Evolutionary conservation across 2,329 filamentous ascomycete species (phyloP), one percentile per base, ranked within the genome.

Genomic region (Dactylellina sp.): DNA sequence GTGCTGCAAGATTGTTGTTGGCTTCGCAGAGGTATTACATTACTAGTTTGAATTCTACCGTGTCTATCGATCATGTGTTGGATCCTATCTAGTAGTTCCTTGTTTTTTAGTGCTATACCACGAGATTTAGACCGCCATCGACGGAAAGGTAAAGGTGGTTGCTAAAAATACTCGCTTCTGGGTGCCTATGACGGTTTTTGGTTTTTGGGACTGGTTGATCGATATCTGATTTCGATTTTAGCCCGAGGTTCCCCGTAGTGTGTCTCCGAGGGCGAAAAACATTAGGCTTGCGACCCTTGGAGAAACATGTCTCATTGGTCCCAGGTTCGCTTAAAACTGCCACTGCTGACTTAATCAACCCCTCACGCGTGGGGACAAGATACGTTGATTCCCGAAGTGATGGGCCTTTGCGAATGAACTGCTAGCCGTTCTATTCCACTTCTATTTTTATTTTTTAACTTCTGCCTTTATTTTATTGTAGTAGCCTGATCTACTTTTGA

Each of bases 101-200:
- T 57, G 53, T 57, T 57, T 44, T 42, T 28, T 16, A 44, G 32
- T 25, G 5, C 6, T 57, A 16, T 14, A 32, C 18, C 52, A 56
- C 12, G 22, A 3, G 18, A 57, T 16, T 7, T 6, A 32, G 9
- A 37, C 32, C 5, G 16, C 22, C 22, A 37, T 57, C 53, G 53
- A 57, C 53, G 53, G 35, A 66, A 60, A 42, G 16, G 44, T 59
- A 50, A 66, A 66, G 62, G 52, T 52, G 42, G 68, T 55, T 72
- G 46, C 68, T 72, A 72, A 72, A 72, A 72, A 72, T 72, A 72
- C 40, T 65, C 60, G 60, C 16, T 32, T 28, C 44, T 49, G 65
- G 42, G 18, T 7, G 47, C 50, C 47, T 71, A 56, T 56, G 56
- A 62, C 65, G 42, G 52, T 32, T 59, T 65, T 68, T 46, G 46